Conservation (phyloP, 495 filamentous ascomycete genomes). For the Amniculicola lignicola region DNA sequence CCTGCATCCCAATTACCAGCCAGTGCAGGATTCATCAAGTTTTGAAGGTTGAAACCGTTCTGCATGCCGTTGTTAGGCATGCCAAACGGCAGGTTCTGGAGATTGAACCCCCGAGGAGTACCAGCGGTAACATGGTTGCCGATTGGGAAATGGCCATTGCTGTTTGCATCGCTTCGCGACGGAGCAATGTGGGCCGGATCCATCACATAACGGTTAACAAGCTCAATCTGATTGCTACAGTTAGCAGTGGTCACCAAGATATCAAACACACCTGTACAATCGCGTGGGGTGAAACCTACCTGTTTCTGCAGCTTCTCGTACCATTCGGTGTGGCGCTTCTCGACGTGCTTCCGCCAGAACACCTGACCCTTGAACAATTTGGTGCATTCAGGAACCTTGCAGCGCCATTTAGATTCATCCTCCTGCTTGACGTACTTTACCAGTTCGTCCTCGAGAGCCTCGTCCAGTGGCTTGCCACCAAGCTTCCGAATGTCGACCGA, state of each 20-base stretch:
- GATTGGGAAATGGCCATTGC: conserved; percentile 90
- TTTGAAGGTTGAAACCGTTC: conserved; percentile 47
- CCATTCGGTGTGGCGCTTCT: conserved; percentile 93
- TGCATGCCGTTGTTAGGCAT: conserved; percentile 27
- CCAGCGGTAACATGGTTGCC: conserved; percentile 71
- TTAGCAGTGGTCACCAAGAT: conserved; percentile 20
- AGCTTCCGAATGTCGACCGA: conserved; percentile 80
- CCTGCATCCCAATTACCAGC: conserved; percentile 14
- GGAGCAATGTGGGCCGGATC: conserved; percentile 92
- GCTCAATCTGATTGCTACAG: conserved; percentile 57
- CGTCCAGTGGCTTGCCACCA: conserved; percentile 81
- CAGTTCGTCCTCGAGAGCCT: conserved; percentile 82
- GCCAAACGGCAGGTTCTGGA: conserved; percentile 62
- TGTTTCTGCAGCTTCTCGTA: conserved; percentile 73
- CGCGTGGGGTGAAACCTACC: conserved; percentile 67
- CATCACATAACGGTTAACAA: conserved; percentile 89
- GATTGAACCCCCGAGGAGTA: conserved; percentile 87
- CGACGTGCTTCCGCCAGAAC: conserved; percentile 97
- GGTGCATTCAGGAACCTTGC: conserved; percentile 90
- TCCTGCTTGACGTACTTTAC: conserved; percentile 90
- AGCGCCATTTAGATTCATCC: conserved; percentile 92
- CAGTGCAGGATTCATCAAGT: conserved; percentile 53
- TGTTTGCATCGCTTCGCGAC: conserved; percentile 90
- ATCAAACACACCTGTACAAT: neutral
- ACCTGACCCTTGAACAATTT: conserved; percentile 96